Percentiles rank a stretch among this genome's conserved stretches.
These are phyloP conservation scores for Tetrahymena borealis DNA, from an alignment of 73 alveolate species.

Conservation along the genomic window DNA sequence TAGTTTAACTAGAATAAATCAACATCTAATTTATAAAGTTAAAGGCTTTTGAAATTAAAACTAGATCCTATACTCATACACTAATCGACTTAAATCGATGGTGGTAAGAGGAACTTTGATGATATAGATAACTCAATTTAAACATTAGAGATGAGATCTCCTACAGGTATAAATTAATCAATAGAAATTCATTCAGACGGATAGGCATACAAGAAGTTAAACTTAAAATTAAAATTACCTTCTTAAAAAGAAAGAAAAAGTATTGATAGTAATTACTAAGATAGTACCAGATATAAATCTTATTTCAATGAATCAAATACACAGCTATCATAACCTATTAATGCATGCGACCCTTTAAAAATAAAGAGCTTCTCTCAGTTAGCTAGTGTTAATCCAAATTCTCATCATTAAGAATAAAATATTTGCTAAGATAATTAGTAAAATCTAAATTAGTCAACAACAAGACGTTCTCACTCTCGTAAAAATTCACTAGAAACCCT, in stretches of 20 bases:
- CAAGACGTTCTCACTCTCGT: neutral
- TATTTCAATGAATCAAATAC: neutral
- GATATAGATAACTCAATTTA: neutral
- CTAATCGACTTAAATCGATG: neutral
- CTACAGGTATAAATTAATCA: neutral
- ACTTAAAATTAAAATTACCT: neutral
- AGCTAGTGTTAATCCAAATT: neutral
- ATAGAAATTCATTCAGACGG: neutral
- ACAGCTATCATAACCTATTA: neutral
- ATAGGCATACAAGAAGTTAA: neutral
- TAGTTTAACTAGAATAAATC: neutral
- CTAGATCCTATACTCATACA: neutral
- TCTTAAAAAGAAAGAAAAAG: neutral
- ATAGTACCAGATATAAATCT: neutral
- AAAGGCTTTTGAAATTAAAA: neutral
- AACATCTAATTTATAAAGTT: neutral
- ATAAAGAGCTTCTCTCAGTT: neutral
- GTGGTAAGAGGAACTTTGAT: neutral
- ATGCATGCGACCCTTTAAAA: neutral
- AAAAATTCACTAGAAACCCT: neutral
- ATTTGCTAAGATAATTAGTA: neutral
- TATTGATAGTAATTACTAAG: neutral
- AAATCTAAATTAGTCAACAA: neutral
- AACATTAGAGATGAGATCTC: neutral
- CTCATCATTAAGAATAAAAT: too few relatives aligned